Evolutionary conservation across 352 stramenopile genomes (phyloP).

Genomic region (Phytophthora podocarpi): DNA sequence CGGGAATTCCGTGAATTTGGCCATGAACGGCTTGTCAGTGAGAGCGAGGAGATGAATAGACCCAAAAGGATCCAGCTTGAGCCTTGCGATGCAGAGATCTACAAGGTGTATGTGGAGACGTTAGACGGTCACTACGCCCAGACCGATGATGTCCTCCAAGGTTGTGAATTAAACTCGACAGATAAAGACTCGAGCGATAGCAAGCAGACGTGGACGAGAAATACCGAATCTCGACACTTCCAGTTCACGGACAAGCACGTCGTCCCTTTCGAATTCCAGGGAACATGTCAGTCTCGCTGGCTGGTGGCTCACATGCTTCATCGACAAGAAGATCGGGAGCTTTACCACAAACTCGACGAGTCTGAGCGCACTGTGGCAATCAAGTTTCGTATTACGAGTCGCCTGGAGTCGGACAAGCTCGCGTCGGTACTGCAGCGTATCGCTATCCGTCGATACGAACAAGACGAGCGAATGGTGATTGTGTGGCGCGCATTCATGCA

Average conservation of each 20-base stretch:
- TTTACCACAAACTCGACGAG: background rate
- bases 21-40: too few relatives aligned
- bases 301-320: slow-evolving; percentile 2
- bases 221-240: background rate
- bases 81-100: too few relatives aligned
- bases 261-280: slow-evolving; percentile 12
- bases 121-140: too few relatives aligned
- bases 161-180: slow-evolving; percentile 1
- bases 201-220: slow-evolving; percentile 3
- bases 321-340: slow-evolving; percentile 5
- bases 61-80: too few relatives aligned
- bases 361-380: slow-evolving; percentile 3
- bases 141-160: slow-evolving; percentile 2
- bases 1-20: too few relatives aligned
- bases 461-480: background rate
- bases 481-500: slow-evolving; percentile 8
- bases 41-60: too few relatives aligned
- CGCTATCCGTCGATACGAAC: background rate
- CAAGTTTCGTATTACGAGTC: slow-evolving; percentile 10
- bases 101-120: too few relatives aligned
- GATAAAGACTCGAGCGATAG: background rate
- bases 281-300: slow-evolving; percentile 6
- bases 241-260: background rate
- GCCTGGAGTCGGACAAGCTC: background rate
- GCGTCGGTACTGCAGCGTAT: slow-evolving; percentile 3